Percentiles rank a stretch among this genome's conserved stretches.
These are phyloP conservation scores for Kluyveromyces dobzhanskii DNA, from an alignment of 805 yeast species.

Conservation along the genomic window DNA sequence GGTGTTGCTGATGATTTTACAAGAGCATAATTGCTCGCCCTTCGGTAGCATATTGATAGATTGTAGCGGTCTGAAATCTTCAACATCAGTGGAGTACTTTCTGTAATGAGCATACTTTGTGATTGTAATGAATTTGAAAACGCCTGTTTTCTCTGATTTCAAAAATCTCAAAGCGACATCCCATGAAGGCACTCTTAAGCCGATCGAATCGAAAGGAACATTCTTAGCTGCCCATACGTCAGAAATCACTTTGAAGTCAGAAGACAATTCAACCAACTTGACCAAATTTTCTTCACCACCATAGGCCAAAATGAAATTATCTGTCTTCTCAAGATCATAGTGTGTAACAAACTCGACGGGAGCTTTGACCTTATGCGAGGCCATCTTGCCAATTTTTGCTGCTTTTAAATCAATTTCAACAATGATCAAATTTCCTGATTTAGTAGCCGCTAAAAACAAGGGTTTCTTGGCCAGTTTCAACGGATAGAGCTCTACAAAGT, in stretches of 20 bases:
- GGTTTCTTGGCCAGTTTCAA: constrained; percentile 19
- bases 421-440: constrained; percentile 25
- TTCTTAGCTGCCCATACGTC: constrained; percentile 65
- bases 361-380: constrained; percentile 31
- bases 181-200: constrained; percentile 78
- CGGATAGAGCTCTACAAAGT: constrained; percentile 30
- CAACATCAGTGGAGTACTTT: constrained; percentile 58
- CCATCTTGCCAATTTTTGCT: constrained; percentile 8
- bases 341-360: constrained; percentile 41
- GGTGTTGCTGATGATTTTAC: constrained; percentile 11
- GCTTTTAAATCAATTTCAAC: background rate
- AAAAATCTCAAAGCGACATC: constrained; percentile 43
- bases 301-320: constrained; percentile 47
- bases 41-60: constrained; percentile 26
- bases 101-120: constrained; percentile 55
- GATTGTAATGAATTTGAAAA: constrained; percentile 46
- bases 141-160: constrained; percentile 27
- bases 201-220: constrained; percentile 72
- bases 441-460: constrained; percentile 27
- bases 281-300: constrained; percentile 77
- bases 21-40: constrained; percentile 21
- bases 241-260: constrained; percentile 22
- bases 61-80: constrained; percentile 51
- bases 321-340: constrained; percentile 36
- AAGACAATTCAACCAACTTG: constrained; percentile 20